Evolutionary conservation across 2,329 filamentous ascomycete species (phyloP).

Genomic region (Cytospora paraplurivora): DNA sequence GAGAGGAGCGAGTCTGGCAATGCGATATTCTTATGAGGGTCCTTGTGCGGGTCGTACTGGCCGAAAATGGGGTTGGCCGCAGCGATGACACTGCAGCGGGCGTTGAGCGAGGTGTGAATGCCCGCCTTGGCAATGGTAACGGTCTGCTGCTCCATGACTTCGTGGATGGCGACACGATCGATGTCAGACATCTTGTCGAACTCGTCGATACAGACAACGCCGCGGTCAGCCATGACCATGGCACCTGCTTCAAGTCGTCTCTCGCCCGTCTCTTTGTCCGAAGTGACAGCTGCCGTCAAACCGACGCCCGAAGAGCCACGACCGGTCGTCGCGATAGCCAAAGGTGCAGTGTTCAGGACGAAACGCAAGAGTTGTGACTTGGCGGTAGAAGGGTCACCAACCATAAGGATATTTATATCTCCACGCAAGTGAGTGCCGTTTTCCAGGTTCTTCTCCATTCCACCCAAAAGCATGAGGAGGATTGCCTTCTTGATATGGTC

Average conservation of each 20-base stretch:
- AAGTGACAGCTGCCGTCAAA: slow-evolving; percentile 94
- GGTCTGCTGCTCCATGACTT: slow-evolving; percentile 99
- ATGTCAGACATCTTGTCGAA: slow-evolving; percentile 99
- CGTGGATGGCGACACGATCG: slow-evolving; percentile 96
- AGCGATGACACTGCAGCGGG: slow-evolving; percentile 92
- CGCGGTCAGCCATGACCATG: slow-evolving; percentile 96
- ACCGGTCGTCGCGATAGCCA: slow-evolving; percentile 96
- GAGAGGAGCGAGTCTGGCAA: slow-evolving; percentile 94
- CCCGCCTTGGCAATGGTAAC: slow-evolving; percentile 98
- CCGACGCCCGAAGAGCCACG: slow-evolving; percentile 96
- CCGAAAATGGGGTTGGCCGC: slow-evolving; percentile 98
- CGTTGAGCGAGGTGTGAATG: slow-evolving; percentile 96
- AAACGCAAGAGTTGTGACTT: slow-evolving; percentile 98
- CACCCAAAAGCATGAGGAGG: slow-evolving; percentile 88
- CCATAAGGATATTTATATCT: slow-evolving; percentile 99
- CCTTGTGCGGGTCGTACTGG: slow-evolving; percentile 97
- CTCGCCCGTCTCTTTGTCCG: slow-evolving; percentile 96
- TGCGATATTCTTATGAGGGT: slow-evolving; percentile 97
- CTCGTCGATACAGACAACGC: slow-evolving; percentile 98
- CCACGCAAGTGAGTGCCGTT: slow-evolving; percentile 97
- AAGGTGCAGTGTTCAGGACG: slow-evolving; percentile 91
- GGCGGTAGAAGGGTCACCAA: slow-evolving; percentile 95
- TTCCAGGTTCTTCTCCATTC: slow-evolving; percentile 97
- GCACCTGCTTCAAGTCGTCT: slow-evolving; percentile 93
- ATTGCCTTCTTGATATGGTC: slow-evolving; percentile 98